A percentile compares a stretch with the other conserved stretches of the same genome.
phyloP scores from a whole-genome alignment of 345 rosid genomes.

The Eutrema heterophyllum region DNA sequence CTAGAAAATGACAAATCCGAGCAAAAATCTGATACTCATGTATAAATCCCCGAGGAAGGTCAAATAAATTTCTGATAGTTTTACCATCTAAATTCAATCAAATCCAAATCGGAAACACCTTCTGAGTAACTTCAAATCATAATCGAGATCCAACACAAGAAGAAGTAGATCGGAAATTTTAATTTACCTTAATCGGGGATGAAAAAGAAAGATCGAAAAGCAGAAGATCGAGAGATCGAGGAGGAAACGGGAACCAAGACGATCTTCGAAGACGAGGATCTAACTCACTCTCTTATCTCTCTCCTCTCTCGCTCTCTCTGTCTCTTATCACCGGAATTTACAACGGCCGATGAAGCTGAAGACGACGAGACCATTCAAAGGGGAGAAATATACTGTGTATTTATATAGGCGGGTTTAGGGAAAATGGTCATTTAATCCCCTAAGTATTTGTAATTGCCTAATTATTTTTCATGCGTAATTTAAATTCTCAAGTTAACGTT shows the following conservation, averaged over 20 bases:
- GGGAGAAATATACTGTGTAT: neutral
- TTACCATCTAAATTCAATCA: neutral
- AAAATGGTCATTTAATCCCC: no score
- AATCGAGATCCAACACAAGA: neutral
- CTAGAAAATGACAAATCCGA: neutral
- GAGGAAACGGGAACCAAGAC: slow-evolving; percentile 3
- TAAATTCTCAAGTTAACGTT: no score
- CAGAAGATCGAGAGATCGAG: neutral
- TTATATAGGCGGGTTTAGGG: slow-evolving; percentile 19
- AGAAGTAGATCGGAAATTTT: neutral
- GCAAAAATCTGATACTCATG: neutral
- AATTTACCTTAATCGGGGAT: neutral
- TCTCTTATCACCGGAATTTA: neutral
- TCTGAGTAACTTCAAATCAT: neutral
- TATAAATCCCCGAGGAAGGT: neutral
- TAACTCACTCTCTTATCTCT: neutral
- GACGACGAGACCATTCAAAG: slow-evolving; percentile 6
- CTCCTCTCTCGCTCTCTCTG: neutral
- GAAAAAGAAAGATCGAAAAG: neutral
- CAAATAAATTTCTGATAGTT: neutral
- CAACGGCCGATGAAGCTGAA: neutral
- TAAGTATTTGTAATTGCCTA: no score
- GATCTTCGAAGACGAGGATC: neutral
- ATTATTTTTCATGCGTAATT: no score
- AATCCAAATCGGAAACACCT: neutral